Conservation (phyloP, 1,284 basidiomycete genomes). For the Ustilago crameri region DNA sequence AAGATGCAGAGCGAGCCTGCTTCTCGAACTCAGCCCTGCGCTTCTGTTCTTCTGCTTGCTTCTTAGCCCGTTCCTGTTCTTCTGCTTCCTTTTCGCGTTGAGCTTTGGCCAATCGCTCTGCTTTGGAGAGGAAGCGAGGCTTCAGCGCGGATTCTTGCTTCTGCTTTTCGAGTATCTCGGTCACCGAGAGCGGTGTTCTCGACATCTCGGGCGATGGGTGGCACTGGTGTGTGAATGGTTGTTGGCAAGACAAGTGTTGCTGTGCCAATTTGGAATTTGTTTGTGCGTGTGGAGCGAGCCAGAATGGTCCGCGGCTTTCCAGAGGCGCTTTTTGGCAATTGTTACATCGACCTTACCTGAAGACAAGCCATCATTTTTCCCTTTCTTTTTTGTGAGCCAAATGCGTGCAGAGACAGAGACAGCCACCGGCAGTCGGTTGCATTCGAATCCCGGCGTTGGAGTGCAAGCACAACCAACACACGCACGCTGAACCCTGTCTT, state of each 20-base stretch:
- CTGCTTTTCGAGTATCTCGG: constrained; percentile 56
- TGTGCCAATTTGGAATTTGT: neutral
- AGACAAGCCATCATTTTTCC: too few species aligned
- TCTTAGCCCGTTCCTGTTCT: constrained; percentile 59
- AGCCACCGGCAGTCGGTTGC: constrained; percentile 2
- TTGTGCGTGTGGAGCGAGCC: neutral
- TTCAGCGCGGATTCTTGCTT: constrained; percentile 48
- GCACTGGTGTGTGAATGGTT: neutral
- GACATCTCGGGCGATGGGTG: constrained; percentile 21
- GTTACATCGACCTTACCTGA: neutral
- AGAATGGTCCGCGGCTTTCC: neutral
- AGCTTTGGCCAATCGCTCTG: constrained; percentile 53
- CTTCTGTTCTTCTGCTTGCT: constrained; percentile 73
- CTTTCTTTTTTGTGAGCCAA: too few species aligned
- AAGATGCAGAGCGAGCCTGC: constrained; percentile 67
- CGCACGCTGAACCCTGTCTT: too few species aligned
- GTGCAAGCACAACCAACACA: too few species aligned
- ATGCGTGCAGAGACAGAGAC: neutral
- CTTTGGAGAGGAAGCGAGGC: constrained; percentile 60
- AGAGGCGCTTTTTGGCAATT: neutral
- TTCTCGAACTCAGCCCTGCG: constrained; percentile 79
- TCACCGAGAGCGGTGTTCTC: constrained; percentile 55
- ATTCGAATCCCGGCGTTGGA: constrained; percentile 7
- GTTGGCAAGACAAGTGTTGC: neutral
- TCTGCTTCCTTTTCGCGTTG: constrained; percentile 33